These are phyloP conservation scores for Capsicum pubescens DNA, from an alignment of 257 asterid genomes.

Conservation along the genomic window DNA sequence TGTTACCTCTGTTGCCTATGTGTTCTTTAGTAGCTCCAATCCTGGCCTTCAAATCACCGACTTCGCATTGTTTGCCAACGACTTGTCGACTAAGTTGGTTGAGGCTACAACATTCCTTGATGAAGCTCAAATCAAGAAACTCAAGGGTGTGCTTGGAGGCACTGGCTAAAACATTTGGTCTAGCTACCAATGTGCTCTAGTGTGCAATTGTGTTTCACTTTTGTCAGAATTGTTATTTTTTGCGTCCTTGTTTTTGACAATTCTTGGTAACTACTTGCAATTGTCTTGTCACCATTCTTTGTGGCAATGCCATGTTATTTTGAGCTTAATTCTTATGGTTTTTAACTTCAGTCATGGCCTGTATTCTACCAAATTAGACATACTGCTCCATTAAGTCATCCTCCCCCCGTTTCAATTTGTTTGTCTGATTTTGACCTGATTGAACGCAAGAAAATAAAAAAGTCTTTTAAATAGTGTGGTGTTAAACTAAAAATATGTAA, in stretches of 20 bases:
- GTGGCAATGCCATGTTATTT: background rate
- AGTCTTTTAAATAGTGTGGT: background rate
- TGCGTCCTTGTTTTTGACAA: background rate
- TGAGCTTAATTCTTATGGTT: background rate
- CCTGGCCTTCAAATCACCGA: conserved; percentile 78
- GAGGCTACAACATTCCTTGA: conserved; percentile 68
- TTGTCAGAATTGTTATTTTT: background rate
- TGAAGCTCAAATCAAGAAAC: conserved; percentile 76
- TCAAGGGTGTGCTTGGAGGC: conserved; percentile 85
- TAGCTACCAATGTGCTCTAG: background rate
- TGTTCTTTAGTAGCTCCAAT: conserved; percentile 57
- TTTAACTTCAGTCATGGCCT: background rate
- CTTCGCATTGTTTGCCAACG: conserved; percentile 73
- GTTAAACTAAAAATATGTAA: too few species aligned
- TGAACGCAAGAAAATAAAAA: background rate
- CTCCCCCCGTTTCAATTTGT: too few species aligned
- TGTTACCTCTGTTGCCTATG: conserved; percentile 51
- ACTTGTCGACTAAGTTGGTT: conserved; percentile 74
- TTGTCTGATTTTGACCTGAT: background rate
- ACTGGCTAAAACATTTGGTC: conserved; percentile 42
- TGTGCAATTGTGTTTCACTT: background rate
- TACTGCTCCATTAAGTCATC: background rate
- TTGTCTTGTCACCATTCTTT: background rate
- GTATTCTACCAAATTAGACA: background rate
- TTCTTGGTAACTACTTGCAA: background rate